Base-by-base conservation (phyloP, 306 rosid species). In the Lathyrus tuberosus region DNA sequence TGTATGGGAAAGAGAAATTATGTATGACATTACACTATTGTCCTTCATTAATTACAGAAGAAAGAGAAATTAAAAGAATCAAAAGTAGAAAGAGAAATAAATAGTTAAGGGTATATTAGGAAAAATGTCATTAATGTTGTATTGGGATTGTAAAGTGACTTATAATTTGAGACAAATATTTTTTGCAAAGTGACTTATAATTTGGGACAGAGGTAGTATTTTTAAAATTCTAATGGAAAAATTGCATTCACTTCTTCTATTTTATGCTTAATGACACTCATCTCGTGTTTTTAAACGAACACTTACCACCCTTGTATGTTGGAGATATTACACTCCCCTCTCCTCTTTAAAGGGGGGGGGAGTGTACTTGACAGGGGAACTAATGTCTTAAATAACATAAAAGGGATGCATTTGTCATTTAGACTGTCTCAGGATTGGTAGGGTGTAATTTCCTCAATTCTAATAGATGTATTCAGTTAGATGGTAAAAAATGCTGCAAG, bases 271-370 rank as follows among this genome's bases (percentile, higher is more conserved):
- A 9, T 51, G 57, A 51, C 14, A 17, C 28, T 17, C 57, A 18
- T 16, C 54, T 48, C 24, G 5, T 17, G 11, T 51, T 16, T 48
- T 48, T 48, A 48, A 48, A 48, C 26, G 15, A 48, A 48, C 56
- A 48, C 26, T 16, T 4, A 48, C 56, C 24, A 48, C 24, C 26
- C 24, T 16, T 16, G 18, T 49, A 3, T 51, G 57, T 8, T 4
- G 57, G 57, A 51, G 58, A 51, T 17, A 20, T 51, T 51, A 51
- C 58, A 51, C 14, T 9, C 13, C 13, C 56, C 57, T 51, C 58
- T 18, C 13, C 13, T 51, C 30, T 51, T 3, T 8, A 51, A 17
- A 18, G 20, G 52, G 52, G 52, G n/a, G 17, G 20, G 6, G 52
- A 46, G 18, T 14, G 20, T n/a, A 46, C 15, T 46, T 46, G 16